Evolutionary conservation across 306 rosid species (phyloP).

Genomic region (Hippophae tibetana): DNA sequence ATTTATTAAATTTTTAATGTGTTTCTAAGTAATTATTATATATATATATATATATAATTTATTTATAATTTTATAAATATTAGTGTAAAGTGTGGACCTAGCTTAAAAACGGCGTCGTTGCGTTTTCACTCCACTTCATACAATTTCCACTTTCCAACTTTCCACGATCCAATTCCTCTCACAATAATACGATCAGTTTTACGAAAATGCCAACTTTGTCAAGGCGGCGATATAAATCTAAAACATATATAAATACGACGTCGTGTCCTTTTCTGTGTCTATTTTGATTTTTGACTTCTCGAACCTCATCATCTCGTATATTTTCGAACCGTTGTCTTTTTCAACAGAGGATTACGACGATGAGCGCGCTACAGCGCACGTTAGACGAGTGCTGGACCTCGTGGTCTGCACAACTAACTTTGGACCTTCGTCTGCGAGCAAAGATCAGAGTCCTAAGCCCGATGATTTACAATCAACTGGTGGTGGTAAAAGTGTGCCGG

Average conservation of each 20-base stretch:
- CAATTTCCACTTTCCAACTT: too few relatives aligned
- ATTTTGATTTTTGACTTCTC: background rate
- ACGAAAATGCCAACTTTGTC: too few relatives aligned
- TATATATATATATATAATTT: too few relatives aligned
- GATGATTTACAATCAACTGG: slow-evolving; percentile 16
- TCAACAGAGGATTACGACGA: slow-evolving; percentile 69
- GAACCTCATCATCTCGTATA: background rate
- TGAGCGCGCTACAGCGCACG: slow-evolving; percentile 62
- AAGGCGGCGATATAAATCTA: too few relatives aligned
- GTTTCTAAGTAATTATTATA: too few relatives aligned
- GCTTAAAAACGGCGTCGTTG: too few relatives aligned
- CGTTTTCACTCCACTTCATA: too few relatives aligned
- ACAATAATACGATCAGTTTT: too few relatives aligned
- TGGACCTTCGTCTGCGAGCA: slow-evolving; percentile 41
- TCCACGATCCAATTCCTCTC: too few relatives aligned
- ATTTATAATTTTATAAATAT: too few relatives aligned
- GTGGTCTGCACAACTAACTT: slow-evolving; percentile 80
- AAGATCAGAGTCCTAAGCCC: slow-evolving; percentile 32
- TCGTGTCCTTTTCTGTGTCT: background rate
- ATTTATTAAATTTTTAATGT: too few relatives aligned
- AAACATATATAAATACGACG: background rate
- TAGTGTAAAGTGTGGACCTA: too few relatives aligned
- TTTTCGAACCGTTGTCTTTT: background rate
- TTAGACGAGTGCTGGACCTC: slow-evolving; percentile 71
- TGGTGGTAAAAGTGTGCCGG: slow-evolving; percentile 25